phyloP scores from a whole-genome alignment of 2,329 filamentous ascomycete genomes.

The Davidsoniella australis region DNA sequence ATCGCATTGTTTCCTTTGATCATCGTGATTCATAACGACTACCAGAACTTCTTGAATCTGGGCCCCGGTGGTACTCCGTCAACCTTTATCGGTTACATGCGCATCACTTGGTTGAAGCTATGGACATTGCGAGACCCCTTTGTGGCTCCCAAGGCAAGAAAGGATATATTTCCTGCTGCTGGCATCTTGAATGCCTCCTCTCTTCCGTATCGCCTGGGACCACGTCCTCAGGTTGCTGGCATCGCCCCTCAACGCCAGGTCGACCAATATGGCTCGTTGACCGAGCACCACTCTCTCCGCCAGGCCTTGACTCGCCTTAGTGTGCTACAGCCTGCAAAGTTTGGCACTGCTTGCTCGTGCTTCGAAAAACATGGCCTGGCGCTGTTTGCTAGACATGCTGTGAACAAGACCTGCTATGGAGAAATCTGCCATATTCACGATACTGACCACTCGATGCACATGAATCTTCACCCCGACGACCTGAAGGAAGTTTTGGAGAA shows the following conservation, averaged over 20 bases:
- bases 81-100: conserved; percentile 55
- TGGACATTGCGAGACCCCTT: conserved; percentile 59
- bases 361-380: conserved; percentile 71
- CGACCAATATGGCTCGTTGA: conserved; percentile 41
- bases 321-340: conserved; percentile 24
- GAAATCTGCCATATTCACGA: conserved; percentile 71
- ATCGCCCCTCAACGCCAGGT: conserved; percentile 71
- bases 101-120: conserved; percentile 54
- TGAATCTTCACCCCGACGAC: conserved; percentile 66
- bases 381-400: conserved; percentile 49
- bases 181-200: conserved; percentile 28
- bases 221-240: conserved; percentile 50
- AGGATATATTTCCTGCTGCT: conserved; percentile 17
- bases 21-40: conserved; percentile 43
- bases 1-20: neutral
- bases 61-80: conserved; percentile 68
- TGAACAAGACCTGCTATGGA: conserved; percentile 57
- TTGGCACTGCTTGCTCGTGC: conserved; percentile 51
- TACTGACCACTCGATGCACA: conserved; percentile 59
- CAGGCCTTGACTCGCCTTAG: conserved; percentile 35
- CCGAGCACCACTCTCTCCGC: conserved; percentile 39
- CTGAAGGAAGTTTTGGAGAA: conserved; percentile 52
- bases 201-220: conserved; percentile 44
- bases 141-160: conserved; percentile 32
- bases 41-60: conserved; percentile 56